phyloP scores from a whole-genome alignment of 2,329 filamentous ascomycete species.

The Pseudofabraea citricarpa region DNA sequence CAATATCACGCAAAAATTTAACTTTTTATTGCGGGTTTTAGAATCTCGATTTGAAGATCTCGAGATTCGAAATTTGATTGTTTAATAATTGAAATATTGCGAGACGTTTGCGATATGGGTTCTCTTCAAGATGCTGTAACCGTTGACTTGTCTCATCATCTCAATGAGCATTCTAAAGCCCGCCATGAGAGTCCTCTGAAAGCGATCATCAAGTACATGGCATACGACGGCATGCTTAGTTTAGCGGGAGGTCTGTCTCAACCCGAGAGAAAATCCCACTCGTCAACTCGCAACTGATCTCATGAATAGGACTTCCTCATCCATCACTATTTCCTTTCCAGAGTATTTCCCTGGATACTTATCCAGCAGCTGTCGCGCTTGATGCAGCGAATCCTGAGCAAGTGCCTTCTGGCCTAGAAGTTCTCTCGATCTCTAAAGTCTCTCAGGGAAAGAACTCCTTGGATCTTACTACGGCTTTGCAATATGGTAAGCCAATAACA shows the following conservation, averaged over 20 bases:
- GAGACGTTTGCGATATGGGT: no score
- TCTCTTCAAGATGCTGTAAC: not conserved
- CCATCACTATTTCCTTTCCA: slow-evolving; percentile 25
- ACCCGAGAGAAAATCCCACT: no score
- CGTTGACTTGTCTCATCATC: slow-evolving; percentile 25
- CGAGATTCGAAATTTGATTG: no score
- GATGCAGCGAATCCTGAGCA: not conserved
- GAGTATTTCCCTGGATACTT: slow-evolving; percentile 9
- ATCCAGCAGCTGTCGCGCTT: not conserved
- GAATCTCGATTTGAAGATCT: no score
- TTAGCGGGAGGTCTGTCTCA: not conserved
- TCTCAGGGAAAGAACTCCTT: not conserved
- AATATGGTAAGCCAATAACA: slow-evolving; percentile 1
- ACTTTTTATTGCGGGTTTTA: no score
- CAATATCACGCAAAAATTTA: no score
- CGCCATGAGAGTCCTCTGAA: slow-evolving; percentile 28
- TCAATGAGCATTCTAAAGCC: slow-evolving; percentile 25
- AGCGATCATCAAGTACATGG: slow-evolving; percentile 31
- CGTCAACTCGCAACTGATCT: slow-evolving; percentile 18
- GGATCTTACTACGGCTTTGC: not conserved
- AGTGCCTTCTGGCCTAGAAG: not conserved
- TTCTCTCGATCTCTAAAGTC: not conserved
- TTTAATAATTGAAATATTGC: no score
- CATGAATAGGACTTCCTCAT: slow-evolving; percentile 22
- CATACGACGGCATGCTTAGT: slow-evolving; percentile 27